These are phyloP conservation scores for Oryza glumipatula DNA, from an alignment of 176 grass and related monocot genomes.

Conservation along the genomic window DNA sequence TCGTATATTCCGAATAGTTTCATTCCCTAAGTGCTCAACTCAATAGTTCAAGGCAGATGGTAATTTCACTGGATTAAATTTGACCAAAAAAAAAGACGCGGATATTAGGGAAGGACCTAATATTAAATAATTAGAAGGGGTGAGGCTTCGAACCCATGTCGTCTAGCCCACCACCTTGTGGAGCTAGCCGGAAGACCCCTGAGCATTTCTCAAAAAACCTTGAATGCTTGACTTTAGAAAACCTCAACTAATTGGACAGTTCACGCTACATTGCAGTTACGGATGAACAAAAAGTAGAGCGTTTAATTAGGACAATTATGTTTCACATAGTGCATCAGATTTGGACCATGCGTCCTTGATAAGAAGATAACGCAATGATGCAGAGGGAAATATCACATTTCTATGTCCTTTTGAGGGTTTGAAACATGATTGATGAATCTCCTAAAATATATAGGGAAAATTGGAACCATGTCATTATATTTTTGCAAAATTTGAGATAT, in stretches of 20 bases:
- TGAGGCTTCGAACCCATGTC: too few species aligned
- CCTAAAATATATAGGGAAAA: neutral
- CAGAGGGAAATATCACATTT: neutral
- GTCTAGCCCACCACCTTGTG: too few species aligned
- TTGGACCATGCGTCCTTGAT: neutral
- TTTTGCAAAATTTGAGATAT: too few species aligned
- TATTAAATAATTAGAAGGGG: too few species aligned
- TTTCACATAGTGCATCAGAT: constrained; percentile 4
- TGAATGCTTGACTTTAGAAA: neutral
- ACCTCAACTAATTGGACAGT: neutral
- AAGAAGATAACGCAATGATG: constrained; percentile 5
- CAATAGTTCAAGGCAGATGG: neutral
- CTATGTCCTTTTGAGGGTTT: neutral
- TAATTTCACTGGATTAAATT: neutral
- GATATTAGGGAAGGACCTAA: too few species aligned
- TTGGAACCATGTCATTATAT: too few species aligned
- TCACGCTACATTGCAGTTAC: neutral
- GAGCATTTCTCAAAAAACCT: neutral
- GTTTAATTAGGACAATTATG: constrained; percentile 7
- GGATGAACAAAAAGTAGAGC: neutral
- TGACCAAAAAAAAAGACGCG: neutral
- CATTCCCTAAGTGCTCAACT: neutral
- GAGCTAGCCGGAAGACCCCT: too few species aligned
- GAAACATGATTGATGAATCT: constrained; percentile 6
- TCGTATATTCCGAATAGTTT: neutral